phyloP scores from a whole-genome alignment of 306 rosid species.

The Chamaecrista fasciculata region DNA sequence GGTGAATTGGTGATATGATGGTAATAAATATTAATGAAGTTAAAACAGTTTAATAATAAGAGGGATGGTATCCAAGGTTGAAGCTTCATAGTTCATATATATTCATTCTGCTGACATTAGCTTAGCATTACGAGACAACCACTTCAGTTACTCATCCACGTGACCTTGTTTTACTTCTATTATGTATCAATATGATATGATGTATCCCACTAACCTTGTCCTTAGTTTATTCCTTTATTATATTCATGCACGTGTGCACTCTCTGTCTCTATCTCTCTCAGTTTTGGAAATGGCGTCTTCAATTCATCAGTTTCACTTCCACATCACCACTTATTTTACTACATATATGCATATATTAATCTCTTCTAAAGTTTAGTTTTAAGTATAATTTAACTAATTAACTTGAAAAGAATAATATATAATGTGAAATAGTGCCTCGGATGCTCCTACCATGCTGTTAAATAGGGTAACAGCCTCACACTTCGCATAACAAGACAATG shows the following conservation, averaged over 20 bases:
- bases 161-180: conserved; percentile 37
- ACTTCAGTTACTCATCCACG: conserved; percentile 55
- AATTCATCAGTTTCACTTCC: not conserved
- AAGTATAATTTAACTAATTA: too few species aligned
- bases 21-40: conserved; percentile 6
- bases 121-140: conserved; percentile 52
- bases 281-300: conserved; percentile 26
- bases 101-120: too few species aligned
- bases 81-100: conserved; percentile 54
- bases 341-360: too few species aligned
- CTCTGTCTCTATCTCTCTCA: conserved; percentile 22
- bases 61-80: conserved; percentile 65
- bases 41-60: conserved; percentile 32
- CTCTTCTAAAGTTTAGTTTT: too few species aligned
- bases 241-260: conserved; percentile 43
- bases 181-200: too few species aligned
- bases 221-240: too few species aligned
- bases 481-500: conserved; percentile 46
- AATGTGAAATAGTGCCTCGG: conserved; percentile 44
- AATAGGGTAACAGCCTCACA: conserved; percentile 32
- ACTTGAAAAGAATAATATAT: not conserved
- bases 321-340: too few species aligned
- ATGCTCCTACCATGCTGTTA: conserved; percentile 42
- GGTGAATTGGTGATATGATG: too few species aligned
- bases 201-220: too few species aligned